Percentiles rank a stretch among this genome's conserved stretches.
These are phyloP conservation scores for Xylaria acuta DNA, from an alignment of 495 filamentous ascomycete species.

Conservation along the genomic window DNA sequence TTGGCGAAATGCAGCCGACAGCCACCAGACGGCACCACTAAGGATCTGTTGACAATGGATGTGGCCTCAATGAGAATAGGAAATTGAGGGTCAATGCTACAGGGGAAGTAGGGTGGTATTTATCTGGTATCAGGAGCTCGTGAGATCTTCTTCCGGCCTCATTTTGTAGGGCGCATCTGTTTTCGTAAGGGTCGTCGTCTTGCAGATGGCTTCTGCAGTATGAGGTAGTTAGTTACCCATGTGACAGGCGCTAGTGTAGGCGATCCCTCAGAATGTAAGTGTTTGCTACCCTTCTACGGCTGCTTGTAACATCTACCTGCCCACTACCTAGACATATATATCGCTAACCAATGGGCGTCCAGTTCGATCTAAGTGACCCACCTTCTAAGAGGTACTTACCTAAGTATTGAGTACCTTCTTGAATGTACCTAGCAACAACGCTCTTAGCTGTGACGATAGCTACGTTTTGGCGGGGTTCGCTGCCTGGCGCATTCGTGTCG, in stretches of 20 bases:
- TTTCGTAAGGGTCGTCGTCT: background rate
- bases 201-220: constrained; percentile 13
- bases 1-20: background rate
- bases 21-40: background rate
- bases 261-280: no score
- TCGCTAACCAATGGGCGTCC: background rate
- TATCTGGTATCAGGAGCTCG: background rate
- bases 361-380: background rate
- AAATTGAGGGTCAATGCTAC: background rate
- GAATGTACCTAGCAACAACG: constrained; percentile 6
- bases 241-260: constrained; percentile 4
- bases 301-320: background rate
- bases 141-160: background rate
- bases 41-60: background rate
- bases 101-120: background rate
- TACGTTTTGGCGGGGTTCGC: constrained; percentile 16
- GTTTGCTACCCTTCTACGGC: background rate
- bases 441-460: constrained; percentile 6
- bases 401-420: background rate
- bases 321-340: background rate
- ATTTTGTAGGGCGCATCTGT: background rate
- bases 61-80: background rate
- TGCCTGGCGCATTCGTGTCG: constrained; percentile 20
- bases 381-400: background rate
- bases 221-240: constrained; percentile 6